Evolutionary conservation across 2,329 filamentous ascomycete species (phyloP).

Genomic region (Fusarium burgessii): DNA sequence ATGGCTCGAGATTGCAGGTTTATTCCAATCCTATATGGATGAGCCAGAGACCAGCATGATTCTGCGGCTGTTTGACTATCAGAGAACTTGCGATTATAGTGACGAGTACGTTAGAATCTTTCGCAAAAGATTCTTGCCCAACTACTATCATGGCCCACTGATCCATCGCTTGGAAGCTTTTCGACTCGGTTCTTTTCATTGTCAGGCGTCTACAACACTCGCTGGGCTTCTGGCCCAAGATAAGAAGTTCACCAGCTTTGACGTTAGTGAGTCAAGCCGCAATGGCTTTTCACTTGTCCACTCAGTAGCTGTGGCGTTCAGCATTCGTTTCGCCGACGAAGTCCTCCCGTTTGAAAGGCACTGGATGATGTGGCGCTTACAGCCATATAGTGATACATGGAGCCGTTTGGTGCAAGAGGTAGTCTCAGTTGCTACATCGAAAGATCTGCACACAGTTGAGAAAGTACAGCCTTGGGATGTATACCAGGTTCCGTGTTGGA

Average conservation of each 20-base stretch:
- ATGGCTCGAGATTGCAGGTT: conserved; percentile 4
- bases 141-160: conserved; percentile 13
- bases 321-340: conserved; percentile 35
- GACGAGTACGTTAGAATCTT: conserved; percentile 29
- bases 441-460: conserved; percentile 37
- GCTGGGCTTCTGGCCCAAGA: conserved; percentile 19
- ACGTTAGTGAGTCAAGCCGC: conserved; percentile 26
- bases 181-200: conserved; percentile 36
- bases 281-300: conserved; percentile 43
- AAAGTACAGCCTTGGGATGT: conserved; percentile 36
- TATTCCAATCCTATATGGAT: conserved; percentile 42
- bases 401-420: conserved; percentile 1
- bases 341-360: conserved; percentile 1
- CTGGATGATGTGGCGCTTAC: background rate
- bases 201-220: fast-evolving
- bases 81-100: background rate
- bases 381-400: conserved; percentile 17
- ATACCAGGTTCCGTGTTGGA: conserved; percentile 41
- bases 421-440: background rate
- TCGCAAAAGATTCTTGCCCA: conserved; percentile 31
- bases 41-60: conserved; percentile 27
- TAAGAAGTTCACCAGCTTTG: background rate
- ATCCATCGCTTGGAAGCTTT: conserved; percentile 42
- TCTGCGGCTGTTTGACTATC: conserved; percentile 35
- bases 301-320: conserved; percentile 38